Evolutionary conservation across 2,329 filamentous ascomycete species (phyloP), one percentile per base, ranked within the genome.

Genomic region (Xylaria sp.): DNA sequence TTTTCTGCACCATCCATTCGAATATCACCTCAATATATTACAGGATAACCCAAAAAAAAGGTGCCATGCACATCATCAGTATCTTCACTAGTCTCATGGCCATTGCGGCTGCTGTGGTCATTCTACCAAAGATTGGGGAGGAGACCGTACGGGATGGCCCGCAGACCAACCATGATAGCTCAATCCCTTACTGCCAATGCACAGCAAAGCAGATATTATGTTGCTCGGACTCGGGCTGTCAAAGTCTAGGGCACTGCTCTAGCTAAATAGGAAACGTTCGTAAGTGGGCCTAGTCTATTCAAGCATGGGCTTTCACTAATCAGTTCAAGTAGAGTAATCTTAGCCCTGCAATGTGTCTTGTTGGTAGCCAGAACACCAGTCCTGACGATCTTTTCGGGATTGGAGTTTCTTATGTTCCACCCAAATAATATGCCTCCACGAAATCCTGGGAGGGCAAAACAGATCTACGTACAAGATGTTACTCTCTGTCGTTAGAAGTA

Each of bases 161-260:
- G 12, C 46, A 37, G 25, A 23, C 33, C 7, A 53, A 17, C 7
- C 42, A 53, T 21, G 52, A 63, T 14, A 46, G 45, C 47, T 4
- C 56, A 2, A 63, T 65, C 43, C 63, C 63, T 1, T 60, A 45
- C 37, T 65, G 63, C 12, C 17, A 42, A 21, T 65, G 63, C 25
- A 57, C 60, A 2, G 56, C 38, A 8, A 15, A 21, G n/a, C 25
- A 31, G 52, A 37, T 65, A 8, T 12, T 57, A 3, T 63, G 63
- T 12, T 63, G 63, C 57, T 63, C 63, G 5, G 60, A 65, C 46
- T 35, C 42, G 15, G 60, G 60, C 2, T 65, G 63, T 15, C 35
- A 50, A 15, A 1, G 7, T 19, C 28, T 57, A 5, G 62, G 58
- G 19, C 8, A 23, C 28, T 64, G 62, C 43, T 37, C 40, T 50